Conservation (phyloP, 495 filamentous ascomycete genomes). For the Diplogelasinospora grovesii region DNA sequence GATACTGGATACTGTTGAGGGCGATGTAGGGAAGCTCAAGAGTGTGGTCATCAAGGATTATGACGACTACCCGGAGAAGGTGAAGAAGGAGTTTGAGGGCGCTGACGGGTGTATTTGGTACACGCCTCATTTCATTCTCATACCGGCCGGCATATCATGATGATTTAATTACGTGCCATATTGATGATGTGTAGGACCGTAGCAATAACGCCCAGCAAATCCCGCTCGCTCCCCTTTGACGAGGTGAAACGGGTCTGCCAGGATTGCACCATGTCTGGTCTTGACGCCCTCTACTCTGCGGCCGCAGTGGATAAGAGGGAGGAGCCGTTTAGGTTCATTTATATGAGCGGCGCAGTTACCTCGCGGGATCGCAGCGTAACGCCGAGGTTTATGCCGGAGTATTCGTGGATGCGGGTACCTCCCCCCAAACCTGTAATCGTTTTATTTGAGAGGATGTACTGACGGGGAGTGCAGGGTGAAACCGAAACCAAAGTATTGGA, state of each 20-base stretch:
- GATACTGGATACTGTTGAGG: slow-evolving; percentile 1
- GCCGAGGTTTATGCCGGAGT: slow-evolving; percentile 31
- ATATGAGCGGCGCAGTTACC: slow-evolving; percentile 35
- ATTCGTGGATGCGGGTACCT: slow-evolving; percentile 36
- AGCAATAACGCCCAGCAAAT: slow-evolving; percentile 34
- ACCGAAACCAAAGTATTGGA: slow-evolving; percentile 37
- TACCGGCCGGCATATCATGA: not conserved
- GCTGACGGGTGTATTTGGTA: slow-evolving; percentile 52
- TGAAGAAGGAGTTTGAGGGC: slow-evolving; percentile 33
- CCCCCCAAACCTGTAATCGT: not conserved
- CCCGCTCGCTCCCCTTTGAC: slow-evolving; percentile 23
- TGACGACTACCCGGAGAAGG: slow-evolving; percentile 36
- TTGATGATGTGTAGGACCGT: too few relatives aligned
- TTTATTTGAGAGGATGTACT: too few relatives aligned
- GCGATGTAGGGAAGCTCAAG: slow-evolving; percentile 33
- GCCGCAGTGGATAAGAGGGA: too few relatives aligned
- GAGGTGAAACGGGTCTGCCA: slow-evolving; percentile 35
- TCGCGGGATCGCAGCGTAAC: slow-evolving; percentile 33
- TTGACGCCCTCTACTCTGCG: slow-evolving; percentile 31
- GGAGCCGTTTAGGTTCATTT: slow-evolving; percentile 39
- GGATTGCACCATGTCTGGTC: slow-evolving; percentile 39
- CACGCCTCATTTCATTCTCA: not conserved
- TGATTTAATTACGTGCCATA: not conserved
- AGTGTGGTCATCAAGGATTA: slow-evolving; percentile 30
- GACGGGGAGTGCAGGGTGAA: slow-evolving; percentile 28